These are phyloP conservation scores for Picea glauca DNA, from an alignment of 75 land plant species.

Conservation along the genomic window DNA sequence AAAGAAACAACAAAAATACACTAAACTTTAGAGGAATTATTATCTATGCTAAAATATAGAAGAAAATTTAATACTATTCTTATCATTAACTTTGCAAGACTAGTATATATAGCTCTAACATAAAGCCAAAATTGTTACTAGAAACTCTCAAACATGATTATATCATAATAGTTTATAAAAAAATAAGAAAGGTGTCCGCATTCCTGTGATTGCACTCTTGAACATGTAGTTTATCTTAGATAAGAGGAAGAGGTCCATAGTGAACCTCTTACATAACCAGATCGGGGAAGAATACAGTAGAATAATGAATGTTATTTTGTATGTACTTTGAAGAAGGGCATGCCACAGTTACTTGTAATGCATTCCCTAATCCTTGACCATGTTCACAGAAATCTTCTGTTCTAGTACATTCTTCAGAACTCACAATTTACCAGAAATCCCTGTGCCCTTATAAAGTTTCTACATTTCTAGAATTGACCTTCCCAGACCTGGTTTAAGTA, in stretches of 20 bases:
- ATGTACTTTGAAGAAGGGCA: neutral
- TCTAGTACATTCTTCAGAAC: neutral
- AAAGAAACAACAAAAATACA: neutral
- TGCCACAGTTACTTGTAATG: neutral
- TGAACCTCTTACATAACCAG: neutral
- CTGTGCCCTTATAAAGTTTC: no score
- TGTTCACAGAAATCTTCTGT: neutral
- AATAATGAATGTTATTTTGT: slow-evolving; percentile 5
- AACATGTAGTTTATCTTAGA: neutral
- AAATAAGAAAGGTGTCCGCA: neutral
- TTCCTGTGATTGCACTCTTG: neutral
- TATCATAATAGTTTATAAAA: neutral
- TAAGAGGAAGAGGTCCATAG: neutral
- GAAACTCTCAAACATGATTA: neutral
- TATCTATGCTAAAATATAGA: neutral
- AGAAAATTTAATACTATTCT: neutral
- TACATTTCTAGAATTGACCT: neutral
- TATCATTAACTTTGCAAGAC: neutral
- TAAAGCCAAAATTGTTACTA: neutral
- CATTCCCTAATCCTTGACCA: neutral
- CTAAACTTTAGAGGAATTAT: no score
- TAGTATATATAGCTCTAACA: neutral
- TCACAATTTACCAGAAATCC: neutral
- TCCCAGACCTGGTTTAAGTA: neutral
- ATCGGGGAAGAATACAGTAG: neutral